Evolutionary conservation across 441 rosid genomes (phyloP).

Genomic region (Euphorbia schlechtendalii): DNA sequence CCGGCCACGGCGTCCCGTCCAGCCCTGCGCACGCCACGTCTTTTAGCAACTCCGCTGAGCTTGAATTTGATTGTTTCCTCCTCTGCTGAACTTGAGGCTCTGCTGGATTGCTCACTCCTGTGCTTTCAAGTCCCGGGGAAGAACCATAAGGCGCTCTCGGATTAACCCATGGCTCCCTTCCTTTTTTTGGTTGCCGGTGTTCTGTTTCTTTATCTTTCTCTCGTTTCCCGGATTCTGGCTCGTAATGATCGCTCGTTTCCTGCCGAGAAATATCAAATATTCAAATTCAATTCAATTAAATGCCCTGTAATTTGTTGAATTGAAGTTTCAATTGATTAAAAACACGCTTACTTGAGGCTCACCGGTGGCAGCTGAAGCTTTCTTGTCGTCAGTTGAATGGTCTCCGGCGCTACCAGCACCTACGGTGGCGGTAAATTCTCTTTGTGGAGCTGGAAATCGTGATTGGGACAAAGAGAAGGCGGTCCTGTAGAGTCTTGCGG

Average conservation of each 20-base stretch:
- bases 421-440: conserved; percentile 26
- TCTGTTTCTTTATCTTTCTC: conserved; percentile 8
- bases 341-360: conserved; percentile 27
- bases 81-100: conserved; percentile 44
- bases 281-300: not conserved
- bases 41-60: conserved; percentile 5
- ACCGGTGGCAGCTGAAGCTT: conserved; percentile 24
- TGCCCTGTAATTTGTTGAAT: not conserved
- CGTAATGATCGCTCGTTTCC: conserved; percentile 37
- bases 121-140: conserved; percentile 34
- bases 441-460: conserved; percentile 2
- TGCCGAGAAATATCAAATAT: no score
- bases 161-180: conserved; percentile 28
- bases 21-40: conserved; percentile 41
- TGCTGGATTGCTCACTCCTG: conserved; percentile 34
- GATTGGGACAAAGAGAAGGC: conserved; percentile 11
- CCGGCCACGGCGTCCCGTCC: conserved; percentile 48
- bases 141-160: conserved; percentile 34
- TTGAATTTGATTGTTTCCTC: conserved; percentile 22
- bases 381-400: conserved; percentile 36
- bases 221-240: conserved; percentile 22
- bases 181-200: conserved; percentile 12
- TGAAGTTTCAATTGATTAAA: no score
- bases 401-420: conserved; percentile 34
- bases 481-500: conserved; percentile 16